Conservation (phyloP, 73 alveolate species). For the Tetrahymena thermophila region DNA sequence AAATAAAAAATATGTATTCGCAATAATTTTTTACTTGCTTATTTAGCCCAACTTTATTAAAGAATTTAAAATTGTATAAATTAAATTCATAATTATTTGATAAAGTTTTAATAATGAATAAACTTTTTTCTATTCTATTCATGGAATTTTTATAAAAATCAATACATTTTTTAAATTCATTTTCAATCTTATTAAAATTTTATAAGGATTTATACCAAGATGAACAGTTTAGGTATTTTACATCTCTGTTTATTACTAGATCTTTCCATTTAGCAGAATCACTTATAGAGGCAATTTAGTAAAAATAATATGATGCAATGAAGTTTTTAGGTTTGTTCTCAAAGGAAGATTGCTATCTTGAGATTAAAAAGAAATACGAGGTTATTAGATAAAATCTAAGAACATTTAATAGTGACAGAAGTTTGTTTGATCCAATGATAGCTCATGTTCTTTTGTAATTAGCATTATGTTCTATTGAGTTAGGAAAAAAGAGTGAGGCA, state of each 20-base stretch:
- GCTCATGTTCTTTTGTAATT: background rate
- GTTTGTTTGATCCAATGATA: background rate
- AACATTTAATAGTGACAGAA: background rate
- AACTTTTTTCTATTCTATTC: too few relatives aligned
- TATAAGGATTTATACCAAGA: background rate
- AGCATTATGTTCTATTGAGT: background rate
- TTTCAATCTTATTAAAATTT: too few relatives aligned
- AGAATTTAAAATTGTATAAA: too few relatives aligned
- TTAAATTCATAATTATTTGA: too few relatives aligned
- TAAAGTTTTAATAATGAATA: too few relatives aligned
- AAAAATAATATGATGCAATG: background rate
- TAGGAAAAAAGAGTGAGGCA: background rate
- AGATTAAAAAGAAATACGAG: background rate
- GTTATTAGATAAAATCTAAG: background rate
- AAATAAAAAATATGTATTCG: too few relatives aligned
- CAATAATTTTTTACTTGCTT: too few relatives aligned
- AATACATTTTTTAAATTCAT: too few relatives aligned
- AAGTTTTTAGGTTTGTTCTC: background rate
- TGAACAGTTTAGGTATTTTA: background rate
- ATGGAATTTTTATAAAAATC: too few relatives aligned
- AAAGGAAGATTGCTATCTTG: background rate
- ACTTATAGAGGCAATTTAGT: background rate
- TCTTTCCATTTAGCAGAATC: background rate
- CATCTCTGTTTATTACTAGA: background rate
- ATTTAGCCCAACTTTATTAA: too few relatives aligned